Conservation (phyloP, 805 yeast genomes). For the Nakazawaea anatomiae region DNA sequence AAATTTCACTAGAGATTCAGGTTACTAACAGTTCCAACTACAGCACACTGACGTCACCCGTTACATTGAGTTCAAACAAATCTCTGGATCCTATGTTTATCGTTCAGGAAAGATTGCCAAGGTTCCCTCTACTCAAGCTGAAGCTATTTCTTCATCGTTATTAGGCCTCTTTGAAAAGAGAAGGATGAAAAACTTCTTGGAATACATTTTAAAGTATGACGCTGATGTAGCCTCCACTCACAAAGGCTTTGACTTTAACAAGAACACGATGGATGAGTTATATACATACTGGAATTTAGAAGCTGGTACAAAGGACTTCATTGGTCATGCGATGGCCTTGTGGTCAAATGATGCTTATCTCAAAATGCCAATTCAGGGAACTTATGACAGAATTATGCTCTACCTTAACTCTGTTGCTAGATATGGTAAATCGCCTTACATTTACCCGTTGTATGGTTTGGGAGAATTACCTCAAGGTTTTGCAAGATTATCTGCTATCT, state of each 20-base stretch:
- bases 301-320: conserved; percentile 88
- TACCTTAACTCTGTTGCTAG: conserved; percentile 89
- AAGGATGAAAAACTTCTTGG: conserved; percentile 87
- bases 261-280: conserved; percentile 85
- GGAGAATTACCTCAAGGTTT: conserved; percentile 99
- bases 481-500: conserved; percentile 92
- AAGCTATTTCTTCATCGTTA: conserved; percentile 85
- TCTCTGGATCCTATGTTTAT: conserved; percentile 92
- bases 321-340: conserved; percentile 98
- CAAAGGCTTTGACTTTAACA: conserved; percentile 80
- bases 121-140: conserved; percentile 88
- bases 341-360: conserved; percentile 91
- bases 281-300: conserved; percentile 87
- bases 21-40: neutral
- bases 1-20: neutral
- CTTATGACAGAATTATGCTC: conserved; percentile 77
- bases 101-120: conserved; percentile 87
- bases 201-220: conserved; percentile 75
- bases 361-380: conserved; percentile 84
- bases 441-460: conserved; percentile 92
- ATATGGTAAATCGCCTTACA: conserved; percentile 93
- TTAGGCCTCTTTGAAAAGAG: conserved; percentile 97
- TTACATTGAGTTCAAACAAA: conserved; percentile 93
- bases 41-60: conserved; percentile 90
- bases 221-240: conserved; percentile 79